phyloP scores from a whole-genome alignment of 2,329 filamentous ascomycete species.

The Fusarium sp. region DNA sequence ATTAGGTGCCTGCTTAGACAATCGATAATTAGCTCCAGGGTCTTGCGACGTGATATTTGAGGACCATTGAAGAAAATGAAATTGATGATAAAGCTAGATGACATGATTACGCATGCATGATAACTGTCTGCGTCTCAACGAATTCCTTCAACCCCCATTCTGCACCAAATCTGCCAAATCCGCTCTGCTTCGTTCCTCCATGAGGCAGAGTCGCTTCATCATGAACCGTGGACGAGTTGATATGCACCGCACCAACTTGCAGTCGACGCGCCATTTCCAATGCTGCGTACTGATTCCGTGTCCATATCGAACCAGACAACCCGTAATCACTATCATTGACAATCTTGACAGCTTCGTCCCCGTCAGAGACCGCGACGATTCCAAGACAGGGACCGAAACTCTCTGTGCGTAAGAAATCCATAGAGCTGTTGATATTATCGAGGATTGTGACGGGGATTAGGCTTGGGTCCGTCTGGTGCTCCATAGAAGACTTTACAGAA shows the following conservation, averaged over 20 bases:
- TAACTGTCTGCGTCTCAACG: background rate
- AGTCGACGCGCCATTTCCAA: background rate
- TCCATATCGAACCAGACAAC: background rate
- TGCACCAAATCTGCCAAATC: background rate
- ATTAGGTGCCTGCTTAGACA: too few relatives aligned
- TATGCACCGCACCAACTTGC: background rate
- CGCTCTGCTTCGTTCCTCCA: background rate
- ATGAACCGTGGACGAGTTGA: background rate
- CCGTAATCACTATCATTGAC: background rate
- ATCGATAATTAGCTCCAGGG: fast-evolving
- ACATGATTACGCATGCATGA: background rate
- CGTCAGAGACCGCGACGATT: background rate
- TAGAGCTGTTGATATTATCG: background rate
- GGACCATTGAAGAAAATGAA: fast-evolving
- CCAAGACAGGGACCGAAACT: background rate
- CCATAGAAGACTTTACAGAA: fast-evolving
- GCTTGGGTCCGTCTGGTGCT: fast-evolving
- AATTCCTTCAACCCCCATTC: background rate
- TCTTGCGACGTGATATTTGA: fast-evolving
- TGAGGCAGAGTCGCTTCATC: background rate
- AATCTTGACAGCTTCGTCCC: background rate
- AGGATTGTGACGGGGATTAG: background rate
- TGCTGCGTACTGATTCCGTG: background rate
- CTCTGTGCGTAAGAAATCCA: background rate
- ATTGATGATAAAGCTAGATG: too few relatives aligned